Evolutionary conservation across 2,329 filamentous ascomycete species (phyloP).

Genomic region (Pseudocercospora fijiensis): DNA sequence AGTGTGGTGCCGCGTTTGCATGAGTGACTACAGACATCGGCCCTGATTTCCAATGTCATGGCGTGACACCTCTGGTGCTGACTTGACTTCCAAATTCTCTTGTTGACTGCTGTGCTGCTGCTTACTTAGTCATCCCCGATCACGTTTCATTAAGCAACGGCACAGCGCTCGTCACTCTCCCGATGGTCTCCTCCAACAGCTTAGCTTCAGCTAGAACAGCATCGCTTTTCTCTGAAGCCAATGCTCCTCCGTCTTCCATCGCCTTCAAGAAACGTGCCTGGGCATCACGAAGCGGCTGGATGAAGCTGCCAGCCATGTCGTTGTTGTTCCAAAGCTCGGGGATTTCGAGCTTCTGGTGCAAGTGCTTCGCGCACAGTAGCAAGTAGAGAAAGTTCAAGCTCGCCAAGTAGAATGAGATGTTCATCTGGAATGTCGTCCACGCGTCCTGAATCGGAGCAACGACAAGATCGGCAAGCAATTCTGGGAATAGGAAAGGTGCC

Average conservation of each 20-base stretch:
- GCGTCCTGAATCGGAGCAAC: constrained; percentile 41
- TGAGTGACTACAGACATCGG: neutral
- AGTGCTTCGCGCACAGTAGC: constrained; percentile 50
- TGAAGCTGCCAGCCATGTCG: constrained; percentile 45
- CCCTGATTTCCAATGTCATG: neutral
- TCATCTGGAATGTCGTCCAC: constrained; percentile 51
- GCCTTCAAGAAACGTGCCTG: constrained; percentile 40
- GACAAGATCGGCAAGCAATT: constrained; percentile 46
- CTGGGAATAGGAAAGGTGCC: constrained; percentile 54
- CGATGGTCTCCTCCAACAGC: constrained; percentile 37
- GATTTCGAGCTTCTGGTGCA: constrained; percentile 51
- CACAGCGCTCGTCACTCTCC: constrained; percentile 36
- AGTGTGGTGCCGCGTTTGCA: neutral
- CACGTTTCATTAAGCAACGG: constrained; percentile 29
- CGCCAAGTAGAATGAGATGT: constrained; percentile 56
- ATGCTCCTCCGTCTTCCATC: constrained; percentile 38
- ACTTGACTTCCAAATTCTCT: neutral
- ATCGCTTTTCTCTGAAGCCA: constrained; percentile 41
- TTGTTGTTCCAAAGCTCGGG: constrained; percentile 43
- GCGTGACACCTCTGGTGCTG: neutral
- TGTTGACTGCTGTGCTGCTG: neutral
- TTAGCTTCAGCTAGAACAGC: constrained; percentile 38
- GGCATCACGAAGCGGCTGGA: constrained; percentile 45
- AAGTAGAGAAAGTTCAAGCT: constrained; percentile 61
- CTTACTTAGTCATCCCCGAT: neutral